These are phyloP conservation scores for Physcomitrellopsis africana DNA, from an alignment of 225 moss, liverwort and hornwort species.

Conservation along the genomic window DNA sequence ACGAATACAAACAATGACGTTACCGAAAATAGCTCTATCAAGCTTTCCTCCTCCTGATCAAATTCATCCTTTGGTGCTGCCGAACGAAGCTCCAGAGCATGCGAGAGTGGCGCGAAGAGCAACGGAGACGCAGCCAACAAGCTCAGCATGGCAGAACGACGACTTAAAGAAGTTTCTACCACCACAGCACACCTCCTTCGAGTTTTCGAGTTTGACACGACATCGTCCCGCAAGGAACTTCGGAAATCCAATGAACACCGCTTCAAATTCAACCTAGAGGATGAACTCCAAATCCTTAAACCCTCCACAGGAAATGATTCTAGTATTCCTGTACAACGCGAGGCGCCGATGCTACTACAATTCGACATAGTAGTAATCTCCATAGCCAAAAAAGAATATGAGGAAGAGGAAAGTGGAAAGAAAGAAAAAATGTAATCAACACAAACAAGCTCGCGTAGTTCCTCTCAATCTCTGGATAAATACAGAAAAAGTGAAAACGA, in stretches of 20 bases:
- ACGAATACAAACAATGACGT: not conserved
- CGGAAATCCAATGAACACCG: not conserved
- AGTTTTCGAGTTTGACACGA: not conserved
- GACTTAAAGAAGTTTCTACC: slow-evolving; percentile 25
- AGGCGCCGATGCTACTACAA: not conserved
- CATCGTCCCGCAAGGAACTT: not conserved
- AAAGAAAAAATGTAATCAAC: not conserved
- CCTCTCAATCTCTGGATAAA: not conserved
- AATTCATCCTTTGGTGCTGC: slow-evolving; percentile 41
- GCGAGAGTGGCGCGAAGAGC: slow-evolving; percentile 25
- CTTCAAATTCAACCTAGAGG: not conserved
- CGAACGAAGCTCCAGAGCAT: slow-evolving; percentile 41
- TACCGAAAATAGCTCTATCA: slow-evolving; percentile 59
- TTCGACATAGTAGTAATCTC: slow-evolving; percentile 11
- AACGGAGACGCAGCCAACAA: slow-evolving; percentile 32
- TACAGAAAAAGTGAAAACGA: not conserved
- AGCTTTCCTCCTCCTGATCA: slow-evolving; percentile 57
- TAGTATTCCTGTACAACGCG: not conserved
- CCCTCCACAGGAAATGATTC: not conserved
- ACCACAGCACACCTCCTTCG: not conserved
- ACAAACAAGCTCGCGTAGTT: not conserved
- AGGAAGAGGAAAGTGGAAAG: no score
- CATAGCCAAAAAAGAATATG: not conserved
- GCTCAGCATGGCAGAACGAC: slow-evolving; percentile 34
- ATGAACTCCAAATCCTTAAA: not conserved